phyloP scores from a whole-genome alignment of 2,329 filamentous ascomycete genomes.

The Raffaelea deltoideospora region DNA sequence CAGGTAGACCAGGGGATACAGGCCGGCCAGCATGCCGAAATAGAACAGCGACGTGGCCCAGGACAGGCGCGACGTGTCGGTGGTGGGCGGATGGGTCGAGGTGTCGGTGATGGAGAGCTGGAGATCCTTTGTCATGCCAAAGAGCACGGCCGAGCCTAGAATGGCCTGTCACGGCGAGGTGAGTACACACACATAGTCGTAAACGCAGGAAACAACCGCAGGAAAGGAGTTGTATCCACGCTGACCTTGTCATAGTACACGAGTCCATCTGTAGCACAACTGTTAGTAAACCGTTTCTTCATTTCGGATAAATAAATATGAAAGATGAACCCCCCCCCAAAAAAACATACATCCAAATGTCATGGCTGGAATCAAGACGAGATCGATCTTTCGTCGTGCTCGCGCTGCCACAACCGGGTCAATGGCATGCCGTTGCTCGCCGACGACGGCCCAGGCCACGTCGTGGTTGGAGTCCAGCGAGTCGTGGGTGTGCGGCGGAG shows the following conservation, averaged over 20 bases:
- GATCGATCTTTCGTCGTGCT: constrained; percentile 40
- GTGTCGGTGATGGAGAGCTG: constrained; percentile 35
- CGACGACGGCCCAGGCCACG: constrained; percentile 42
- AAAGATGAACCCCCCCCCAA: no score
- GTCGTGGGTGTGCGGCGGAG: not conserved
- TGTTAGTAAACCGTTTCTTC: not conserved
- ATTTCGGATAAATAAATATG: no score
- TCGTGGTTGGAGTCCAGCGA: constrained; percentile 25
- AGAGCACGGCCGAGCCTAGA: constrained; percentile 55
- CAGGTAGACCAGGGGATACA: constrained; percentile 59
- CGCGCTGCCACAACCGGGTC: constrained; percentile 30
- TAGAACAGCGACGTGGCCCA: constrained; percentile 73
- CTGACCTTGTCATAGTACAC: constrained; percentile 54
- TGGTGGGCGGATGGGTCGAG: constrained; percentile 32
- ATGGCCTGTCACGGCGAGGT: constrained; percentile 39
- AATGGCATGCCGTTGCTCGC: constrained; percentile 35
- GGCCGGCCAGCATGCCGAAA: constrained; percentile 61
- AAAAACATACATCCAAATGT: constrained; percentile 25
- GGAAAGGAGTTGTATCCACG: not conserved
- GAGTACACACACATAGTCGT: not conserved
- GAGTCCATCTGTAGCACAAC: constrained; percentile 35
- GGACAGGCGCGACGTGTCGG: constrained; percentile 51
- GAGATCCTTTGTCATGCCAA: constrained; percentile 58
- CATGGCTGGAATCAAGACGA: constrained; percentile 42
- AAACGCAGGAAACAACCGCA: no score